Evolutionary conservation across 331 rosid genomes (phyloP), one percentile per base, ranked within the genome.

Genomic region (Arachis monticola): DNA sequence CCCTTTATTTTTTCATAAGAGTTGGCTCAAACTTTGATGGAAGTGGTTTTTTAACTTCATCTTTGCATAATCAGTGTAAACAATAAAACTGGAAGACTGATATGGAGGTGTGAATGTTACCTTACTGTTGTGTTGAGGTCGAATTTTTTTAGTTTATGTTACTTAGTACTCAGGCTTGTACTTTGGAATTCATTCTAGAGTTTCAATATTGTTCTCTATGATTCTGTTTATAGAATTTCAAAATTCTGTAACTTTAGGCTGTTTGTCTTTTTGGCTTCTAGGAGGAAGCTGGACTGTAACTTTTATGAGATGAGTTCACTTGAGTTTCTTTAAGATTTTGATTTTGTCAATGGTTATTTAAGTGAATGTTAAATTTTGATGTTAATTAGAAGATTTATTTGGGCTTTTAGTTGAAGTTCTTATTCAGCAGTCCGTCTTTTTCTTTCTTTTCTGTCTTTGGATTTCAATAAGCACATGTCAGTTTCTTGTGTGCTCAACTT

Each of bases 381-480:
- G 10, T 31, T 32, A 4, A 48, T 10, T 70, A 4, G 45, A 69
- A 40, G 63, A 40, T 65, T n/a, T 61, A 3, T 53, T 64, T 27
- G 8, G 31, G 45, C 13, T 73, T 73, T 17, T 51, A 42, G 65
- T 45, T 6, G 6, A 3, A 32, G 57, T 68, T 72, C 35, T 48
- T 65, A 7, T 78, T 63, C 30, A 42, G 46, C 45, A 5, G 27
- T 78, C 53, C 35, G 52, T 50, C 55, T 11, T 10, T 57, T 11
- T 69, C 66, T 69, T 35, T 70, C 31, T 44, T 73, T 64, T 12
- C 10, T 58, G 8, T 66, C 46, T 63, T 11, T 69, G 68, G 69
- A 61, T 38, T 42, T 56, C 12, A 38, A 10, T 60, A 35, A 60
- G 60, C n/a, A 6, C 47, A 45, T 5, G 6, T 35, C 1, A 13